Evolutionary conservation across 345 rosid genomes (phyloP).

Genomic region (Lumnitzera racemosa): DNA sequence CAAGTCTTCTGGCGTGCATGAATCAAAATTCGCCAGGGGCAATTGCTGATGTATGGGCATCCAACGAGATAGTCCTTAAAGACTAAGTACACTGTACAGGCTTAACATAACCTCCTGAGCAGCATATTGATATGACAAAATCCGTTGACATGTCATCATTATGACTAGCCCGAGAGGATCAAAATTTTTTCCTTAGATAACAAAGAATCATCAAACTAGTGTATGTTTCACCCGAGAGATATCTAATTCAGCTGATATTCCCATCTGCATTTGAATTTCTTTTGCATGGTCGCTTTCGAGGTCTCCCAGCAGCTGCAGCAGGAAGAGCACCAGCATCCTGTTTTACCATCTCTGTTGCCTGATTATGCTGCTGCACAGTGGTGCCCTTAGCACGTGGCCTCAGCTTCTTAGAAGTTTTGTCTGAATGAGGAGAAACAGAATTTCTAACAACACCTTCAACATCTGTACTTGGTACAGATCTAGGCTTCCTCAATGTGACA

Average conservation of each 20-base stretch:
- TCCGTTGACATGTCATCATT: too few relatives aligned
- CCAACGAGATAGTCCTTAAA: too few relatives aligned
- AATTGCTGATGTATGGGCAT: too few relatives aligned
- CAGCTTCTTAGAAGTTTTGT: slow-evolving; percentile 37
- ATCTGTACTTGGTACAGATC: slow-evolving; percentile 18
- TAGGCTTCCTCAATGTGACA: slow-evolving; percentile 18
- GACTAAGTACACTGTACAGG: too few relatives aligned
- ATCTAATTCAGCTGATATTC: slow-evolving; percentile 6
- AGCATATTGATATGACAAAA: too few relatives aligned
- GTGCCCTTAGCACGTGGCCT: slow-evolving; percentile 24
- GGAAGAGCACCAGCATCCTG: slow-evolving; percentile 47
- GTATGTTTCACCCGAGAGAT: too few relatives aligned
- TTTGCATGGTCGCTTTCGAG: slow-evolving; percentile 40
- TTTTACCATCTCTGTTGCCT: slow-evolving; percentile 22
- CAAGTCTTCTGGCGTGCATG: too few relatives aligned
- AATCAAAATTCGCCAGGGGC: too few relatives aligned
- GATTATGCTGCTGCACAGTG: slow-evolving; percentile 22
- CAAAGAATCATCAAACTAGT: too few relatives aligned
- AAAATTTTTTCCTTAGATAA: too few relatives aligned
- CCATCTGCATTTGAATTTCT: slow-evolving; percentile 26
- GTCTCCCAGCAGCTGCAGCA: slow-evolving; percentile 29
- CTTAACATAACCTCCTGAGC: too few relatives aligned
- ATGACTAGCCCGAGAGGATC: too few relatives aligned
- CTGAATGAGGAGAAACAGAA: slow-evolving; percentile 22
- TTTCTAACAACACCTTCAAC: slow-evolving; percentile 17